These are phyloP conservation scores for Leccinum variicolor DNA, from an alignment of 768 basidiomycete species.

Conservation along the genomic window DNA sequence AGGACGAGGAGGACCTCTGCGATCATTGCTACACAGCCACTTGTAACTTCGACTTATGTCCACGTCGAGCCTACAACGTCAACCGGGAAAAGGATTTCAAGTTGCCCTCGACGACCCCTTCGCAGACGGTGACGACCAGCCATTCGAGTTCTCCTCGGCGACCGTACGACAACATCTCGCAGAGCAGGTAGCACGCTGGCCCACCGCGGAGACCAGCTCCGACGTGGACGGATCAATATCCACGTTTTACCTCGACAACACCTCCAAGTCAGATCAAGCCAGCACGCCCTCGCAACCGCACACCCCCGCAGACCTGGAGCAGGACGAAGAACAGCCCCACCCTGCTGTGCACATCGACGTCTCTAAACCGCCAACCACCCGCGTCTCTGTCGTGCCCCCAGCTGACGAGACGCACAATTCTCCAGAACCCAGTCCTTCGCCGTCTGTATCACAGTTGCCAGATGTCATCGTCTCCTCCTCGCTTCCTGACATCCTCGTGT, in stretches of 20 bases:
- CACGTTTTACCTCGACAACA: slow-evolving; percentile 52
- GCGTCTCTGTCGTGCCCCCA: slow-evolving; percentile 19
- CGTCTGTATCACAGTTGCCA: slow-evolving; percentile 20
- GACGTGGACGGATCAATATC: slow-evolving; percentile 45
- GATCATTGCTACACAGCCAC: slow-evolving; percentile 46
- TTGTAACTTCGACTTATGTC: slow-evolving; percentile 9
- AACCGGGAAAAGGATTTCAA: slow-evolving; percentile 23
- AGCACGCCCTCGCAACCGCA: slow-evolving; percentile 23
- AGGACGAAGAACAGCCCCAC: slow-evolving; percentile 25
- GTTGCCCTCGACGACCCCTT: slow-evolving; percentile 68
- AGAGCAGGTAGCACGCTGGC: slow-evolving; percentile 41
- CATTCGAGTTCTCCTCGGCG: slow-evolving; percentile 55
- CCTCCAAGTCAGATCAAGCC: slow-evolving; percentile 14
- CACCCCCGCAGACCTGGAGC: slow-evolving; percentile 15
- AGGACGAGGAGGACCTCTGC: slow-evolving; percentile 86
- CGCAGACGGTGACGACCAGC: slow-evolving; percentile 48
- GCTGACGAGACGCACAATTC: neutral
- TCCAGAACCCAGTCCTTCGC: slow-evolving; percentile 1
- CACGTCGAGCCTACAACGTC: slow-evolving; percentile 7
- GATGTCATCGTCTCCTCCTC: slow-evolving; percentile 30
- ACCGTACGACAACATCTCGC: slow-evolving; percentile 62
- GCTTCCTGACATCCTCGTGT: slow-evolving; percentile 19
- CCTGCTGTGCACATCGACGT: slow-evolving; percentile 45
- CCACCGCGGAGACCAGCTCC: slow-evolving; percentile 32
- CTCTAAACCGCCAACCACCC: slow-evolving; percentile 33